Conservation (phyloP, 371 early-diverging fungal species). For the Zopfochytrium polystomum region DNA sequence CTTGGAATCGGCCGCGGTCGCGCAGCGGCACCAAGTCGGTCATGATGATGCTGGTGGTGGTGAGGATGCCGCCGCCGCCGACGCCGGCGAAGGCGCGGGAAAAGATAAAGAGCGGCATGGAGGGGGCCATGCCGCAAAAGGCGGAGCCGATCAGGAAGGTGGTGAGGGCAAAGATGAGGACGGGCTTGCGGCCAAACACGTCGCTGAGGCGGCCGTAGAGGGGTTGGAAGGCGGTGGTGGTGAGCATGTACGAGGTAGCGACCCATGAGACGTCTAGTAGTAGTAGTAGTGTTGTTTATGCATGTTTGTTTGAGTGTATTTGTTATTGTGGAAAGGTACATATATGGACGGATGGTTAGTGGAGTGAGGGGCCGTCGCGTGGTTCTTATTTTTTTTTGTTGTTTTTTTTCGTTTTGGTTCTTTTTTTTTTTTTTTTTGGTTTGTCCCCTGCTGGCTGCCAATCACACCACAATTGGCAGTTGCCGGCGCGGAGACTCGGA, state of each 20-base stretch:
- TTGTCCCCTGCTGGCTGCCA: too few species aligned
- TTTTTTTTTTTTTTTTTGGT: too few species aligned
- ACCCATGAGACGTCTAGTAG: constrained; percentile 44
- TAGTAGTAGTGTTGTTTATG: constrained; percentile 46
- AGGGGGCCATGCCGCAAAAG: constrained; percentile 58
- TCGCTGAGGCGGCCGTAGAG: constrained; percentile 30
- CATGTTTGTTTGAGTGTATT: too few species aligned
- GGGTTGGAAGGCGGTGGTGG: constrained; percentile 24
- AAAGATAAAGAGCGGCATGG: constrained; percentile 9
- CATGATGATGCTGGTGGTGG: too few species aligned
- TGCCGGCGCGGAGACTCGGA: too few species aligned
- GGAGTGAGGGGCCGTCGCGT: too few species aligned
- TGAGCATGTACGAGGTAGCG: constrained; percentile 26
- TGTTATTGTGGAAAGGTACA: too few species aligned
- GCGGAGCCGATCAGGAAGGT: constrained; percentile 49
- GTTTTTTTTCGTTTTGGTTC: too few species aligned
- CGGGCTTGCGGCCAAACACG: constrained; percentile 57
- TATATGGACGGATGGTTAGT: too few species aligned
- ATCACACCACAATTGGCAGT: too few species aligned
- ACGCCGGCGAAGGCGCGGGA: constrained; percentile 23
- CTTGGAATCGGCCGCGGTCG: constrained; percentile 25
- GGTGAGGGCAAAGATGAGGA: constrained; percentile 54
- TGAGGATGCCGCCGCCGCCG: too few species aligned
- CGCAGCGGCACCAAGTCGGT: constrained; percentile 25
- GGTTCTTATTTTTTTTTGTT: too few species aligned